phyloP scores from a whole-genome alignment of 768 basidiomycete genomes.

The Amanita muscaria region DNA sequence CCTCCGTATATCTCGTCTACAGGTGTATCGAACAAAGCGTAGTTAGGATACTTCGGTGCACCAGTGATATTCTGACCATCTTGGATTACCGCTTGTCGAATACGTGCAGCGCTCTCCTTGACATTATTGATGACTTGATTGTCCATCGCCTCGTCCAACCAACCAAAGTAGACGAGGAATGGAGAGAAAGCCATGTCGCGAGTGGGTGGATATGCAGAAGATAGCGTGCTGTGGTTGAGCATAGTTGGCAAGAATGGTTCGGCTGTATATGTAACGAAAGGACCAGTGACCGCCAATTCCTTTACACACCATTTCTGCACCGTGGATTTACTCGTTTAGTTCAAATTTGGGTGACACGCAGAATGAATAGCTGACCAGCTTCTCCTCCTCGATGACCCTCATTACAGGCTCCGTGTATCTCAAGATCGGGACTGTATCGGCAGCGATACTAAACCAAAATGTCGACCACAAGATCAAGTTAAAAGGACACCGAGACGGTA shows the following conservation, averaged over 20 bases:
- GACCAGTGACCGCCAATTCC: not conserved
- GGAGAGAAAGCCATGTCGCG: constrained; percentile 18
- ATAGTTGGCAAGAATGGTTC: constrained; percentile 35
- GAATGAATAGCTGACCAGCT: constrained; percentile 17
- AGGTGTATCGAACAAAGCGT: constrained; percentile 37
- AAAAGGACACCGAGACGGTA: not conserved
- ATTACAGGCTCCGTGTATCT: constrained; percentile 22
- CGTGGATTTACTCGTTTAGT: no score
- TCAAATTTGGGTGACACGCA: no score
- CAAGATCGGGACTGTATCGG: constrained; percentile 29
- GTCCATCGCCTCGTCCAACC: constrained; percentile 16
- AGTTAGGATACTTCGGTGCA: constrained; percentile 25
- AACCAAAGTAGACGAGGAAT: constrained; percentile 19
- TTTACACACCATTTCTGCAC: not conserved
- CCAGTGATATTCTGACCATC: constrained; percentile 30
- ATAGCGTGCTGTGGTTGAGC: constrained; percentile 26
- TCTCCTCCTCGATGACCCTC: constrained; percentile 27
- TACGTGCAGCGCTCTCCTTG: constrained; percentile 23
- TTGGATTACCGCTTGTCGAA: constrained; percentile 25
- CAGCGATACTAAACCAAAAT: constrained; percentile 13
- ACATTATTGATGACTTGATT: constrained; percentile 25
- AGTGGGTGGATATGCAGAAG: constrained; percentile 37
- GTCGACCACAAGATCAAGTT: no score
- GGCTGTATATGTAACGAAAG: constrained; percentile 29
- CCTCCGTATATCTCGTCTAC: constrained; percentile 34